Conservation (phyloP, 208 protist genomes). For the Histomonas meleagridis region DNA sequence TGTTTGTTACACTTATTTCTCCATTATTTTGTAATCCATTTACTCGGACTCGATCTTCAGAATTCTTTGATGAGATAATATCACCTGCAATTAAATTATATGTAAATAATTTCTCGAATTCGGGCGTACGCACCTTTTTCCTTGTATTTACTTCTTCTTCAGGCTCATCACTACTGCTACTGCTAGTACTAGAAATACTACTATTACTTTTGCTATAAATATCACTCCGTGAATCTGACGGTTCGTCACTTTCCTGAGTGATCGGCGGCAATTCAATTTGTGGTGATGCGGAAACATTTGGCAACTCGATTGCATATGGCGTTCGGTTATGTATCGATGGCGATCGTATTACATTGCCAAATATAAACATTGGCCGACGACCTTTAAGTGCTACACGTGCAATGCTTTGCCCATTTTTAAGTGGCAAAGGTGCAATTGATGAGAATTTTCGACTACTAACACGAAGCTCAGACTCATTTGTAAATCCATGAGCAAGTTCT, state of each 20-base stretch:
- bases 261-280: background rate
- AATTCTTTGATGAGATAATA: background rate
- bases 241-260: background rate
- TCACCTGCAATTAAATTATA: background rate
- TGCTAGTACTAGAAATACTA: background rate
- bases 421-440: background rate
- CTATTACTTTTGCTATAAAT: background rate
- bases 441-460: background rate
- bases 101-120: background rate
- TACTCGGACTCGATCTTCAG: background rate
- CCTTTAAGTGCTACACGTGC: background rate
- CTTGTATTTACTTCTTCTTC: background rate
- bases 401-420: background rate
- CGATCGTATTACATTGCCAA: background rate
- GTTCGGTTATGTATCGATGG: background rate
- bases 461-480: background rate
- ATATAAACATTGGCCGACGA: background rate
- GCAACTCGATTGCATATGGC: background rate
- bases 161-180: background rate
- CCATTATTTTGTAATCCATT: too few relatives aligned
- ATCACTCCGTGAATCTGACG: background rate
- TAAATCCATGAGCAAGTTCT: background rate
- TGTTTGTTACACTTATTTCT: background rate
- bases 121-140: background rate
- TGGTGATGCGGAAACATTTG: background rate